Evolutionary conservation across 148 eudicot genomes (phyloP).

Genomic region (Rhododendron simsii): DNA sequence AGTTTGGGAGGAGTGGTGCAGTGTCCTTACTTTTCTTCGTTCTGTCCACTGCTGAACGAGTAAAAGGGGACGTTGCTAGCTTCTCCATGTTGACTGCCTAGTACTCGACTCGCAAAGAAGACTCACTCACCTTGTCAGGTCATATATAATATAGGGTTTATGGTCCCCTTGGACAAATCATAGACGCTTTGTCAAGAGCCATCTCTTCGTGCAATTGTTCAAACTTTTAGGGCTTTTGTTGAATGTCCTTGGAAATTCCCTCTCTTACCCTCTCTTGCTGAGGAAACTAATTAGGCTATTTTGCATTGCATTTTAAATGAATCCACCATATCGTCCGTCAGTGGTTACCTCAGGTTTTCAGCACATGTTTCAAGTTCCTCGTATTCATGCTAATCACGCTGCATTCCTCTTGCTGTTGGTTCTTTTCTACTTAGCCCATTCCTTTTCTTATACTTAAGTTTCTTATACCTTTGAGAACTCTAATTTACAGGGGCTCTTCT

Average conservation of each 20-base stretch:
- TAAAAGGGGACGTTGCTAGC: neutral
- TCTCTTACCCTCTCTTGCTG: neutral
- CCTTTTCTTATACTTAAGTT: neutral
- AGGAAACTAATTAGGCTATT: neutral
- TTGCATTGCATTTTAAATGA: neutral
- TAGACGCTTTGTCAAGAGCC: neutral
- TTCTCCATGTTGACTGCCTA: neutral
- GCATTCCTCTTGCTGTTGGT: neutral
- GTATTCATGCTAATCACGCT: neutral
- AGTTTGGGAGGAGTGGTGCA: neutral
- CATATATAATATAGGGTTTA: neutral
- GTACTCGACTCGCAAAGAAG: neutral
- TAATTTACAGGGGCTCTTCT: neutral
- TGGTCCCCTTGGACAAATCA: conserved; percentile 4
- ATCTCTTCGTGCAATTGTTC: neutral
- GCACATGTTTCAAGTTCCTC: neutral
- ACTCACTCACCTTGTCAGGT: neutral
- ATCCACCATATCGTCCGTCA: neutral
- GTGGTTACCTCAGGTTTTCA: neutral
- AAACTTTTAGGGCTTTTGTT: neutral
- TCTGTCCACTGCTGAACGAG: neutral
- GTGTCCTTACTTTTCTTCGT: neutral
- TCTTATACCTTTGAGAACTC: neutral
- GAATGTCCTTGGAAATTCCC: neutral
- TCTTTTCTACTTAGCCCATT: neutral